Evolutionary conservation across 768 basidiomycete species (phyloP), one percentile per base, ranked within the genome.

Genomic region (Boletus insuetus): DNA sequence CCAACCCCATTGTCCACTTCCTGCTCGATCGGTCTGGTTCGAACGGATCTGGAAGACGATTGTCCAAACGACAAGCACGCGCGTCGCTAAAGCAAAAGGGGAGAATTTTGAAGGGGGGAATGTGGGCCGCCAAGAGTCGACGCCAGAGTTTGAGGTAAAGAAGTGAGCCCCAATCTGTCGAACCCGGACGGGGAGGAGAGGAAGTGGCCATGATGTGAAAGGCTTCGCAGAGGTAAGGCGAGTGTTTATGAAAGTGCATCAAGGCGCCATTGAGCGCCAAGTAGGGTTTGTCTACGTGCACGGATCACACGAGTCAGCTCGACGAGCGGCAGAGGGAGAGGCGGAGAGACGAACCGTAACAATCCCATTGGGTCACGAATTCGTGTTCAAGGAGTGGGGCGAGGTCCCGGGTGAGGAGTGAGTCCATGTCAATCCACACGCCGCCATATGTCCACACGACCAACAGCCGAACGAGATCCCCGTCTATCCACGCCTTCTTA

Each of bases 361-460:
- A 98, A 67, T 99, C 96, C 96, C 96, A 99, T 65, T 99, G 94
- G 2, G 93, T 96, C 11, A 98, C 92, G 67, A 95, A 99, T 71
- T 99, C 96, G 64, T 92, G 89, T 69, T 97, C 95, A 7, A 90
- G 79, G 52, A 98, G 76, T 10, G 95, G 94, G 3, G 85, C 77
- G 34, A 98, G 74, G 73, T 94, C 91, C 51, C 96, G 77, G 43
- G 93, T 96, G 58, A 98, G 75, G 51, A 98, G 79, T 48, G 90
- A 90, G 71, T 99, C 96, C 94, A 98, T 97, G 69, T 99, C 96
- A 45, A 98, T 79, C 96, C 96, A 98, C 22, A 97, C 83, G 0
- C 96, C 96, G 2, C 96, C 96, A 64, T 82, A 85, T 57, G 82
- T 84, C 91, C 94, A 98, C 34, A 97, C 73, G 29, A 94, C 82